Evolutionary conservation across 805 yeast species (phyloP).

Genomic region (Myxozyma kluyveri): DNA sequence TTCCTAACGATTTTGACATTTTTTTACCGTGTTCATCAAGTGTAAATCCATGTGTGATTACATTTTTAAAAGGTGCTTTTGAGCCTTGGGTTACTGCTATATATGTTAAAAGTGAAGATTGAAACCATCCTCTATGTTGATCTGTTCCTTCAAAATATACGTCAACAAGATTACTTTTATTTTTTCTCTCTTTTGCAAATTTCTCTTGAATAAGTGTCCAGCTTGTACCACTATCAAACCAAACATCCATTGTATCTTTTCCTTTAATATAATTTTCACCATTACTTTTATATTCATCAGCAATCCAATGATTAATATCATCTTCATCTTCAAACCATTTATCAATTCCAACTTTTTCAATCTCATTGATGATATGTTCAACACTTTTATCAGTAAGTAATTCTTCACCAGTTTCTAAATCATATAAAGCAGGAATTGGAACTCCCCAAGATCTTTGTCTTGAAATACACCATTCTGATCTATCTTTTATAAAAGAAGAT

Average conservation of each 20-base stretch:
- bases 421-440: slow-evolving; percentile 85
- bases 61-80: slow-evolving; percentile 65
- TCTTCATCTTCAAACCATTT: slow-evolving; percentile 69
- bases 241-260: slow-evolving; percentile 93
- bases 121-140: slow-evolving; percentile 99
- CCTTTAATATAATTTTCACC: slow-evolving; percentile 59
- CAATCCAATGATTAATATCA: slow-evolving; percentile 69
- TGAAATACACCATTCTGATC: slow-evolving; percentile 97
- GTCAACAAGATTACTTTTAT: slow-evolving; percentile 59
- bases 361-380: slow-evolving; percentile 53
- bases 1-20: slow-evolving; percentile 93
- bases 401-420: slow-evolving; percentile 59
- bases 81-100: slow-evolving; percentile 46
- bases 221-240: slow-evolving; percentile 97
- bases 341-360: slow-evolving; percentile 63
- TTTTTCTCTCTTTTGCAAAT: slow-evolving; percentile 36
- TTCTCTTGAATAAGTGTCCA: slow-evolving; percentile 64
- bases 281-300: slow-evolving; percentile 45
- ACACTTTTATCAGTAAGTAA: slow-evolving; percentile 58
- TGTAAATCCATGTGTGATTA: slow-evolving; percentile 92
- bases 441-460: slow-evolving; percentile 98
- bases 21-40: slow-evolving; percentile 81
- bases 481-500: slow-evolving; percentile 63
- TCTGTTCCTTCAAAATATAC: slow-evolving; percentile 96
- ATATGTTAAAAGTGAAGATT: slow-evolving; percentile 81